Conservation (phyloP, 176 grass and related monocot genomes). For the Cenchrus fungigraminus region DNA sequence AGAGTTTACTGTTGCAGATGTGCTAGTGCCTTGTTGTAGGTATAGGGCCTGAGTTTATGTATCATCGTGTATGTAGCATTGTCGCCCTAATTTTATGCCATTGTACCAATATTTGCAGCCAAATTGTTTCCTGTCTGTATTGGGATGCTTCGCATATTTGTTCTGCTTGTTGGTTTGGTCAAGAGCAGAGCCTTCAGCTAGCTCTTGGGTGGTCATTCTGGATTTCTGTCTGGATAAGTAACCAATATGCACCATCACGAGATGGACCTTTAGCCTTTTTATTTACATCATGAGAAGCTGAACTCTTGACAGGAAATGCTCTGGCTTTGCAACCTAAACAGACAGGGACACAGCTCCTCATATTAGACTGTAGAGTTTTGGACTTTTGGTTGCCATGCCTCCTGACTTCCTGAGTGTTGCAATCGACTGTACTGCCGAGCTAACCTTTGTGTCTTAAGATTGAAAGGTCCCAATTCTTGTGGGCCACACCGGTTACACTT, state of each 20-base stretch:
- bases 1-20: conserved; percentile 15
- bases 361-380: too few species aligned
- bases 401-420: too few species aligned
- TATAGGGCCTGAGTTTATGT: conserved; percentile 33
- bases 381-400: too few species aligned
- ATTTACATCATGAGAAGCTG: neutral
- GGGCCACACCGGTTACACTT: neutral
- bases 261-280: neutral
- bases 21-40: conserved; percentile 31
- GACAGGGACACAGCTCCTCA: too few species aligned
- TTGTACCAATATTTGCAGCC: conserved; percentile 5
- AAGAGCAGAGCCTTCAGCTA: neutral
- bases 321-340: too few species aligned
- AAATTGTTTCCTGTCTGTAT: neutral
- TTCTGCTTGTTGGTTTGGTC: neutral
- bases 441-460: too few species aligned
- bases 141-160: neutral
- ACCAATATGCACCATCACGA: neutral
- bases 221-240: neutral
- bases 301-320: too few species aligned
- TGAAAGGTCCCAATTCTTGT: too few species aligned
- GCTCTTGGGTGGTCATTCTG: neutral
- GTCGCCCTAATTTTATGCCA: conserved; percentile 3
- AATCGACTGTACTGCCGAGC: too few species aligned
- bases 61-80: conserved; percentile 48